A percentile compares a stretch with the other conserved stretches of the same genome.
phyloP scores from a whole-genome alignment of 148 eudicot species.

The Camellia japonica region DNA sequence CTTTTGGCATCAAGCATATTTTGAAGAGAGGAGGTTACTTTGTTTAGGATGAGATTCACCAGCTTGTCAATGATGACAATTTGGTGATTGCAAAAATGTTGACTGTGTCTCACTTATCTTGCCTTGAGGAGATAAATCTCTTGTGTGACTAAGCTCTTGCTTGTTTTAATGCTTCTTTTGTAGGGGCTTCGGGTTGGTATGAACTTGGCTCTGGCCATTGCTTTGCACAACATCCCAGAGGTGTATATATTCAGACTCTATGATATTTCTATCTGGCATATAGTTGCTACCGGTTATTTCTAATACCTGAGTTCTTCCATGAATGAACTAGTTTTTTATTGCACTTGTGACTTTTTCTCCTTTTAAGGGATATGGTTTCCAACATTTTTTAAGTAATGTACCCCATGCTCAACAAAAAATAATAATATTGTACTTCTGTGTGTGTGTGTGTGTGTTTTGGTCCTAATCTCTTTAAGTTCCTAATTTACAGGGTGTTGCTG shows the following conservation, averaged over 20 bases:
- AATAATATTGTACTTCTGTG: background rate
- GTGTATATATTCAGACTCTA: conserved; percentile 29
- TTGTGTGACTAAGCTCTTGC: conserved; percentile 7
- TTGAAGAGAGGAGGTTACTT: too few species aligned
- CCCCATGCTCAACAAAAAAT: background rate
- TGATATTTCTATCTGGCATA: background rate
- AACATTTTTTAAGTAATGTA: background rate
- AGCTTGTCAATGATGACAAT: background rate
- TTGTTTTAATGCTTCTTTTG: conserved; percentile 12
- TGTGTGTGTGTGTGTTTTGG: background rate
- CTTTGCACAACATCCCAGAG: conserved; percentile 98
- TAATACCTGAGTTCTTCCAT: conserved; percentile 16
- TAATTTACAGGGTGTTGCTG: conserved; percentile 85
- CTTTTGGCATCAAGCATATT: too few species aligned
- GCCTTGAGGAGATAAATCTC: background rate
- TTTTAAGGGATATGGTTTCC: background rate
- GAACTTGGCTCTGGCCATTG: conserved; percentile 94
- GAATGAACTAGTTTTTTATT: background rate
- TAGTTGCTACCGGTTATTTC: background rate
- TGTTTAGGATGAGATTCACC: background rate
- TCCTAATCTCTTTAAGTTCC: conserved; percentile 9
- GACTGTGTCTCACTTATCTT: background rate
- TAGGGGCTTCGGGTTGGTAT: conserved; percentile 97
- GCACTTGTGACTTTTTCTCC: background rate
- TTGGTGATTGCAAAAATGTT: background rate